These are phyloP conservation scores for Hyaloscypha finlandica DNA, from an alignment of 495 filamentous ascomycete species.

Conservation along the genomic window DNA sequence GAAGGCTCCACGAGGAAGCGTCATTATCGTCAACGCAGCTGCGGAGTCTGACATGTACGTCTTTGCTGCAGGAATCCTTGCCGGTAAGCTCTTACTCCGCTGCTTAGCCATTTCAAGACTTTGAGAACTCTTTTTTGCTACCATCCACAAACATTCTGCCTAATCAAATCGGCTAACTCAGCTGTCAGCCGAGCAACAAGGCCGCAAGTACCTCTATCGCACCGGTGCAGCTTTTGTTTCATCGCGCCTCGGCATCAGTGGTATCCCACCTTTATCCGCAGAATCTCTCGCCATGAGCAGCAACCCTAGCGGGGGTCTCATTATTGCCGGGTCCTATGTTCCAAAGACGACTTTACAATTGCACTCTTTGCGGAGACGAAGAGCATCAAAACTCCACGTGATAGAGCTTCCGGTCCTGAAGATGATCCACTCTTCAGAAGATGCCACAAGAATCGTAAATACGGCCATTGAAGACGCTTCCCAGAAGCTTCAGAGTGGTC, in stretches of 20 bases:
- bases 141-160: too few species aligned
- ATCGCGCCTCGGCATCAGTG: slow-evolving; percentile 50
- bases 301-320: slow-evolving; percentile 43
- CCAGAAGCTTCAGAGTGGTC: slow-evolving; percentile 34
- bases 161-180: too few species aligned
- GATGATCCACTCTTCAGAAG: slow-evolving; percentile 39
- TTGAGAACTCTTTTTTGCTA: too few species aligned
- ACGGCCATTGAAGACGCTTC: slow-evolving; percentile 22
- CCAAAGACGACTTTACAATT: slow-evolving; percentile 57
- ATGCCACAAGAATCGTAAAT: too few species aligned
- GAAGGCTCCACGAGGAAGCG: slow-evolving; percentile 21
- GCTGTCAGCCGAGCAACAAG: slow-evolving; percentile 40
- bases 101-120: too few species aligned
- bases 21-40: slow-evolving; percentile 53
- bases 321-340: slow-evolving; percentile 56
- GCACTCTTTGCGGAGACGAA: slow-evolving; percentile 39
- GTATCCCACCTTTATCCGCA: slow-evolving; percentile 47
- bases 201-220: slow-evolving; percentile 53
- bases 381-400: slow-evolving; percentile 43
- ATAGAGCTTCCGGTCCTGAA: slow-evolving; percentile 50
- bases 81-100: background rate
- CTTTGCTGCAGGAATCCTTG: slow-evolving; percentile 47
- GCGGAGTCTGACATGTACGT: slow-evolving; percentile 56
- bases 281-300: slow-evolving; percentile 40
- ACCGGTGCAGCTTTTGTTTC: slow-evolving; percentile 58